These are phyloP conservation scores for Grosmannia clavigera DNA, from an alignment of 2,329 filamentous ascomycete species.

Conservation along the genomic window DNA sequence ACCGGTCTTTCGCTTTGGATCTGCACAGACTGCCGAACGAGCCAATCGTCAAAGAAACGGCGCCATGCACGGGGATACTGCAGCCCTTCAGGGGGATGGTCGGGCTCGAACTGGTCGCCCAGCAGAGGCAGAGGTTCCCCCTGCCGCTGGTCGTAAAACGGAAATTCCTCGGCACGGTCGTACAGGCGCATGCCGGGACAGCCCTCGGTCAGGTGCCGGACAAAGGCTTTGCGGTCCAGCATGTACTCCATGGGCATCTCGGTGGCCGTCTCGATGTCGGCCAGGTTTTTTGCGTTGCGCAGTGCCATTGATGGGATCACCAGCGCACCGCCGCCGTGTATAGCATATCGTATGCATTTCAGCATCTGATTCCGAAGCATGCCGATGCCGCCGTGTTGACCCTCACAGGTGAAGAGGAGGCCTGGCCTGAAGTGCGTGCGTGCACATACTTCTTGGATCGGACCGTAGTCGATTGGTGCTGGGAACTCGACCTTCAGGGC, in stretches of 20 bases:
- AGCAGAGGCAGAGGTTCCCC: conserved; percentile 13
- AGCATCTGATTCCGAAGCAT: conserved; percentile 28
- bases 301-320: conserved; percentile 24
- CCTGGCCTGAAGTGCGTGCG: conserved; percentile 20
- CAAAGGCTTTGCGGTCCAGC: conserved; percentile 17
- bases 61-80: conserved; percentile 17
- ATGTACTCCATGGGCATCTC: conserved; percentile 19
- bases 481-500: conserved; percentile 23
- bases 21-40: conserved; percentile 11
- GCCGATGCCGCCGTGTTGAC: conserved; percentile 25
- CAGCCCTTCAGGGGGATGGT: conserved; percentile 16
- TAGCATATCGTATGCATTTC: conserved; percentile 27
- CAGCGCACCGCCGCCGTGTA: conserved; percentile 22
- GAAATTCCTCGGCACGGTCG: conserved; percentile 18
- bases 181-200: conserved; percentile 19
- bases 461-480: conserved; percentile 20
- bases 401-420: conserved; percentile 26
- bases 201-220: conserved; percentile 14
- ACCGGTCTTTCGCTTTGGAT: conserved; percentile 10
- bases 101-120: conserved; percentile 20
- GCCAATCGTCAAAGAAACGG: conserved; percentile 17
- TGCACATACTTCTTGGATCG: conserved; percentile 21
- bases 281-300: conserved; percentile 20
- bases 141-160: conserved; percentile 12
- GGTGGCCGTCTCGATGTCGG: conserved; percentile 18